These are phyloP conservation scores for Cryptosporidium felis DNA, from an alignment of 169 alveolate genomes.

Conservation along the genomic window DNA sequence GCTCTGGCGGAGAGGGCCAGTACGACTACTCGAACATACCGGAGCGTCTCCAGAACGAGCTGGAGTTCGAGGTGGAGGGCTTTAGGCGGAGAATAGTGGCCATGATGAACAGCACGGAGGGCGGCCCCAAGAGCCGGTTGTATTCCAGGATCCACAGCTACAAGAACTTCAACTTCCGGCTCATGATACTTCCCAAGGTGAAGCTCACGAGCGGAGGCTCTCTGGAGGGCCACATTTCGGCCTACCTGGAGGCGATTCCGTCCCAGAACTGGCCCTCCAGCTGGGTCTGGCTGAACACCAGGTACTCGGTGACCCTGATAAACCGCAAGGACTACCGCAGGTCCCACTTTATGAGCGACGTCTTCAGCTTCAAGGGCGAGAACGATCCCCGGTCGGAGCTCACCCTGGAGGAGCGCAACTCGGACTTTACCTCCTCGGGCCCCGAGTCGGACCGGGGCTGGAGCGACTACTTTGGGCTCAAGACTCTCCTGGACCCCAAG, in stretches of 20 bases:
- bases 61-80: conserved; percentile 46
- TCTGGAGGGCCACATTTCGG: conserved; percentile 67
- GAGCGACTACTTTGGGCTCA: conserved; percentile 54
- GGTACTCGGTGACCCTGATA: conserved; percentile 80
- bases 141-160: conserved; percentile 49
- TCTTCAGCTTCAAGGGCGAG: conserved; percentile 63
- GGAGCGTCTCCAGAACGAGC: conserved; percentile 32
- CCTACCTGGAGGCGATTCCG: conserved; percentile 81
- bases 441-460: conserved; percentile 71
- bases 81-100: conserved; percentile 22
- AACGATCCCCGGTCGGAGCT: conserved; percentile 2
- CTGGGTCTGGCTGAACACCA: conserved; percentile 85
- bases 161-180: conserved; percentile 47
- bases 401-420: conserved; percentile 6
- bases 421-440: conserved; percentile 26
- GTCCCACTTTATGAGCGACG: conserved; percentile 74
- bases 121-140: conserved; percentile 21
- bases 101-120: conserved; percentile 55
- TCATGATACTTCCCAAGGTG: conserved; percentile 58
- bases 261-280: conserved; percentile 85
- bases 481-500: conserved; percentile 43
- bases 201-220: conserved; percentile 50
- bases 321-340: conserved; percentile 78
- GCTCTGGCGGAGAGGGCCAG: conserved; percentile 17
- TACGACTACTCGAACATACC: conserved; percentile 60